Evolutionary conservation across 208 protist genomes (phyloP), one percentile per base, ranked within the genome.

Genomic region (Paratrypanosoma confusum): DNA sequence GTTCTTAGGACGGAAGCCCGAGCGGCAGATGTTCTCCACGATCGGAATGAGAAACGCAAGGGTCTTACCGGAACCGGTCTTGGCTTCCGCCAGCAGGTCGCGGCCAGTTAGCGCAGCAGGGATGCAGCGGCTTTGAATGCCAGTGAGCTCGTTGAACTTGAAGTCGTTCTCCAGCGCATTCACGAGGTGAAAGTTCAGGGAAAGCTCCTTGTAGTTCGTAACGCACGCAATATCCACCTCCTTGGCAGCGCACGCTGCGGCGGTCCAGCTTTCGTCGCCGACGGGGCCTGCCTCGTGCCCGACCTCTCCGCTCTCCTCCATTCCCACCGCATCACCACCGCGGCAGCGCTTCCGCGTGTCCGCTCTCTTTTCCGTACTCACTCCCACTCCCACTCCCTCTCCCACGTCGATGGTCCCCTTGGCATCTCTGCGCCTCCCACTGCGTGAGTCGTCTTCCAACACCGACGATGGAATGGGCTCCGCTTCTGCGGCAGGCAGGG

Each of bases 1-100:
- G 70, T 99, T 99, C 39, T 90, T 80, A 24, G 96, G 77, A 38
- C 83, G 87, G 52, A 98, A 98, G n/a, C 93, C 86, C 1, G 82
- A 61, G 33, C 83, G 83, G 37, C 77, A 75, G 47, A 99, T 90
- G 23, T 98, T 89, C 64, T 99, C 97, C 0, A 99, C 86, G 13
- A 94, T 92, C 10, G 98, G 97, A 33, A 99, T 95, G 11, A 99
- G 68, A 72, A 99, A 99, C 2, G 96, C 96, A 0, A 99, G 60
- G 31, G 98, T 99, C 73, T 98, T 98, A 24, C 97, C 96, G 14
- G 72, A 74, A 24, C 93, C 93, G 2, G 93, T 97, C 67, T 96
- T 95, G 5, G 93, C 90, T 76, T 96, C 85, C 0, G 82, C 94
- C 7, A 96, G 72, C 11, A 97, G 49, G 45, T 96, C 88, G 17